phyloP scores from a whole-genome alignment of 192 early-diverging fungal genomes.

The Funneliformis mosseae region DNA sequence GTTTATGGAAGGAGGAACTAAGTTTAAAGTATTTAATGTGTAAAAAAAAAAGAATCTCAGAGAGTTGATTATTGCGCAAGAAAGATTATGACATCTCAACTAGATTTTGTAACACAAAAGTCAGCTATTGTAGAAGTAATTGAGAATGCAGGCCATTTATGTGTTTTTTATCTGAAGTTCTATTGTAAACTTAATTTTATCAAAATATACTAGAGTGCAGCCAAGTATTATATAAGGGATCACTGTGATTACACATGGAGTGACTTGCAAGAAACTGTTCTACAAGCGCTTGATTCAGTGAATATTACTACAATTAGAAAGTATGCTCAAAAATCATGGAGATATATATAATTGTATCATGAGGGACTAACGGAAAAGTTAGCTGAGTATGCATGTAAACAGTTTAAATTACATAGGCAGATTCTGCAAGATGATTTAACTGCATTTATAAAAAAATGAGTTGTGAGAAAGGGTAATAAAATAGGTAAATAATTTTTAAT shows the following conservation, averaged over 20 bases:
- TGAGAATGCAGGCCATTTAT: slow-evolving; percentile 19
- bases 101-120: slow-evolving; percentile 14
- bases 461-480: too few relatives aligned
- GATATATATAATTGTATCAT: slow-evolving; percentile 34
- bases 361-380: too few relatives aligned
- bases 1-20: not conserved
- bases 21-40: slow-evolving; percentile 2
- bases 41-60: slow-evolving; percentile 8
- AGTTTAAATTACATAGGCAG: too few relatives aligned
- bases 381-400: too few relatives aligned
- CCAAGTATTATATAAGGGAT: slow-evolving; percentile 26
- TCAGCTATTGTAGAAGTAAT: not conserved
- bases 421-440: too few relatives aligned
- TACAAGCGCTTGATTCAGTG: slow-evolving; percentile 30
- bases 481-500: too few relatives aligned
- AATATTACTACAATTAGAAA: slow-evolving; percentile 29
- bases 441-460: too few relatives aligned
- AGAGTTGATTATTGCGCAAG: not conserved
- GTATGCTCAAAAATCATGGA: slow-evolving; percentile 25
- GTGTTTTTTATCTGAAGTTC: not conserved
- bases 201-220: not conserved
- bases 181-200: too few relatives aligned
- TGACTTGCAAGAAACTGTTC: not conserved
- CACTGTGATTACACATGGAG: slow-evolving; percentile 32
- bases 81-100: slow-evolving; percentile 2